Evolutionary conservation across 129 eudicot species (phyloP).

Genomic region (Centella asiatica): DNA sequence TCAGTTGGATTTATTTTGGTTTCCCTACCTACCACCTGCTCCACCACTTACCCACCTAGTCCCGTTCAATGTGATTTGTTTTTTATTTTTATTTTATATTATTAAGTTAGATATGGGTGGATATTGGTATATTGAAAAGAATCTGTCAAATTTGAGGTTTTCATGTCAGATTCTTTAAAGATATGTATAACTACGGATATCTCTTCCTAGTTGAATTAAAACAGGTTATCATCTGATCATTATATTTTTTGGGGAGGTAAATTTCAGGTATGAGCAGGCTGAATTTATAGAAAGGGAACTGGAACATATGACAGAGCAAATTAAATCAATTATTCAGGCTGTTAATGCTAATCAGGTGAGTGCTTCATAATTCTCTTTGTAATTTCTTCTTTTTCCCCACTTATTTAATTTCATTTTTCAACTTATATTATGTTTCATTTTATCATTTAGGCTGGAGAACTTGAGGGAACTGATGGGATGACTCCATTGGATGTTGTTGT

Average conservation of each 20-base stretch:
- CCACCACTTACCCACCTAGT: too few species aligned
- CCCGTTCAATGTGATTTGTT: too few species aligned
- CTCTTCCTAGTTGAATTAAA: too few species aligned
- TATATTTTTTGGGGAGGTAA: not conserved
- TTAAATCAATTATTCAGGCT: constrained; percentile 71
- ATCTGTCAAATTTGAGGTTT: too few species aligned
- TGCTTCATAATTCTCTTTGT: not conserved
- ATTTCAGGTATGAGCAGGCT: constrained; percentile 90
- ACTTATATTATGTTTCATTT: not conserved
- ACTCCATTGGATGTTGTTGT: constrained; percentile 87
- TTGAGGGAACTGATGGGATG: constrained; percentile 79
- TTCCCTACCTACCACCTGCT: too few species aligned
- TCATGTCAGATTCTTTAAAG: too few species aligned
- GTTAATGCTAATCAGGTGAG: constrained; percentile 76
- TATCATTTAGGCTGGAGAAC: constrained; percentile 67
- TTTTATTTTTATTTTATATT: too few species aligned
- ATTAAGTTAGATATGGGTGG: too few species aligned
- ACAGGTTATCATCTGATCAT: not conserved
- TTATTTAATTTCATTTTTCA: not conserved
- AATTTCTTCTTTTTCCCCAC: too few species aligned
- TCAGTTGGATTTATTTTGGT: too few species aligned
- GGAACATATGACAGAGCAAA: constrained; percentile 80
- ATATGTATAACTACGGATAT: not conserved
- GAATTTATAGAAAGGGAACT: constrained; percentile 82
- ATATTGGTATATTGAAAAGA: too few species aligned